phyloP scores from a whole-genome alignment of 2,329 filamentous ascomycete species.

The Pseudocercospora cruenta region DNA sequence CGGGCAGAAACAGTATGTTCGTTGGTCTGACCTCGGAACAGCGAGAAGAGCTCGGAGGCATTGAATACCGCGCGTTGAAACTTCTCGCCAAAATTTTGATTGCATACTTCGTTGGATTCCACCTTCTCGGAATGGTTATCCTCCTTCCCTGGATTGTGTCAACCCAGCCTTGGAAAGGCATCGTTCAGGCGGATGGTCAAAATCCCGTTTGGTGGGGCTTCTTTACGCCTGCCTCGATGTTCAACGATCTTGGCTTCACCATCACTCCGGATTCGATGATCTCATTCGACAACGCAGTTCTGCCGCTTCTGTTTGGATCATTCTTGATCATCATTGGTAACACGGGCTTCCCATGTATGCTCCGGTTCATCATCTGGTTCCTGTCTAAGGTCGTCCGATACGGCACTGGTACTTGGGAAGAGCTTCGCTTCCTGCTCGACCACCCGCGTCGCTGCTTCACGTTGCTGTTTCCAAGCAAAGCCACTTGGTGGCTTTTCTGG shows the following conservation, averaged over 20 bases:
- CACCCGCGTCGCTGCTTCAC: constrained; percentile 97
- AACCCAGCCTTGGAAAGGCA: constrained; percentile 62
- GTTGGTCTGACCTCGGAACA: constrained; percentile 86
- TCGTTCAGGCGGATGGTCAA: constrained; percentile 65
- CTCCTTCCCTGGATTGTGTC: constrained; percentile 80
- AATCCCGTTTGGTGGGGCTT: constrained; percentile 85
- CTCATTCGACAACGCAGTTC: constrained; percentile 77
- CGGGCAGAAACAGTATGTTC: constrained; percentile 92
- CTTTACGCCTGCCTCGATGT: constrained; percentile 83
- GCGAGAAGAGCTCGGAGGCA: constrained; percentile 90
- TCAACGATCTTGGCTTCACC: constrained; percentile 94
- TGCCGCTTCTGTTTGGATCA: constrained; percentile 74
- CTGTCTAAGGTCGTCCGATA: constrained; percentile 67
- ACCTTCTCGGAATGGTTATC: constrained; percentile 72
- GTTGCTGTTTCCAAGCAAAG: constrained; percentile 82
- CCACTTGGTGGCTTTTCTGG: constrained; percentile 95
- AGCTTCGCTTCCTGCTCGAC: constrained; percentile 85
- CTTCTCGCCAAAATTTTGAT: constrained; percentile 78
- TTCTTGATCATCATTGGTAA: constrained; percentile 95
- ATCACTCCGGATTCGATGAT: constrained; percentile 93
- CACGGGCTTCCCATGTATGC: constrained; percentile 92
- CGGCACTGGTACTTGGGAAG: constrained; percentile 79
- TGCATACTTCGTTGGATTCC: constrained; percentile 81
- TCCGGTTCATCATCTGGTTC: constrained; percentile 90
- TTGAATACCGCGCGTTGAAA: constrained; percentile 92